Evolutionary conservation across 1,284 basidiomycete genomes (phyloP), one percentile per base, ranked within the genome.

Genomic region (Cryptococcus floricola): DNA sequence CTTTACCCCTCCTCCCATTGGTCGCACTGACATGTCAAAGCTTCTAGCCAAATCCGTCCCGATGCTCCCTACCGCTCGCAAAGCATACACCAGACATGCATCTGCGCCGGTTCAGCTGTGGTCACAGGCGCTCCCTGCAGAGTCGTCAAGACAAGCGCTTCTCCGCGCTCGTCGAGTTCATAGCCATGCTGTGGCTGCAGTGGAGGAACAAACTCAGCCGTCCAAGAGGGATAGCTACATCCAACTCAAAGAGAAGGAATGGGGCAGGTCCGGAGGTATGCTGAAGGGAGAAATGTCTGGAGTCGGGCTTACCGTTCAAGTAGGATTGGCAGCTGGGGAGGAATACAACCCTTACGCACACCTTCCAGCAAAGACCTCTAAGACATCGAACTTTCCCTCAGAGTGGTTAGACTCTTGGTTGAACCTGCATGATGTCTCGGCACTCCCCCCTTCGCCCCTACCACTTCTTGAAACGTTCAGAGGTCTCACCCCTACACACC

Each of bases 131-230:
- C 58, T 62, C 2, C 64, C 64, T 14, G 66, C 68, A 38, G 68
- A 70, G 61, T 68, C 66, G 37, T 68, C 66, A 27, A 60, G 60
- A 28, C 68, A 68, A 59, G 68, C 66, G 16, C 39, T 60, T 18
- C 55, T 61, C 42, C 56, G 62, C 41, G 56, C 56, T 39, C 31
- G n/a, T 16, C 34, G 23, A 44, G 27, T 51, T 5, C 39, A 44
- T 13, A 27, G 14, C 7, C 14, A 46, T 46, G 45, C 45, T 46
- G 27, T 25, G 31, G 31, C 31, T 6, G 6, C 31, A 6, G 31
- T 34, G 31, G 31, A 34, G 31, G 31, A 34, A 8, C 31, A 34
- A 34, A 2, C 6, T 10, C 31, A 34, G 31, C 31, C 31, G 5
- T 10, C 10, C 31, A 34, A 34, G 10, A 10, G 31, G 31, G 31